A percentile compares a stretch with the other conserved stretches of the same genome.
These are phyloP conservation scores for Hondaea fermentalgiana DNA, from an alignment of 108 stramenopile genomes.

Conservation along the genomic window DNA sequence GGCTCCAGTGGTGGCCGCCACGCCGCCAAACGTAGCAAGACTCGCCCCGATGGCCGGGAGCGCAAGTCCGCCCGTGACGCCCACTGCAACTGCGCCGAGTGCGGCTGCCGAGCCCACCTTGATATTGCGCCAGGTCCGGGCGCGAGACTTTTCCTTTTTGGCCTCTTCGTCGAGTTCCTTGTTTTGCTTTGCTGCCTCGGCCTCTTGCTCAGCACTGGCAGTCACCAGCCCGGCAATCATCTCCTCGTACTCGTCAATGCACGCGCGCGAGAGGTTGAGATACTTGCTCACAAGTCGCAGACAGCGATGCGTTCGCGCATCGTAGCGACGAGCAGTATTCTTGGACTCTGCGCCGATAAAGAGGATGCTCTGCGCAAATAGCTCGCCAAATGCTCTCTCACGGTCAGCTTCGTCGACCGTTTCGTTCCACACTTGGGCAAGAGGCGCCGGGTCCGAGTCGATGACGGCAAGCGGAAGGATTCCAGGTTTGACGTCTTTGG, in stretches of 20 bases:
- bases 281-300: not conserved
- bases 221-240: conserved; percentile 1
- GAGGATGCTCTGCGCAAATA: not conserved
- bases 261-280: not conserved
- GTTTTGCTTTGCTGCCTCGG: not conserved
- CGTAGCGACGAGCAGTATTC: not conserved
- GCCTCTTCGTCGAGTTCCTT: not conserved
- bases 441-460: not conserved
- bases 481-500: not conserved
- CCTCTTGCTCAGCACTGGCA: not conserved
- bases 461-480: not conserved
- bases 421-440: not conserved
- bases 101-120: not conserved
- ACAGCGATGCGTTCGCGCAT: not conserved
- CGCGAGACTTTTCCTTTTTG: not conserved
- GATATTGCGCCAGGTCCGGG: not conserved
- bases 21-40: not conserved
- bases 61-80: not conserved
- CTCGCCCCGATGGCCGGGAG: conserved; percentile 1
- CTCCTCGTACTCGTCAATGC: conserved; percentile 14
- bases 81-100: not conserved
- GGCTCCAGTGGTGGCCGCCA: not conserved
- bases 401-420: not conserved
- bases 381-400: not conserved
- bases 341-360: not conserved